Base-by-base conservation (phyloP, 2,329 filamentous ascomycete species). In the Curvularia sp. region DNA sequence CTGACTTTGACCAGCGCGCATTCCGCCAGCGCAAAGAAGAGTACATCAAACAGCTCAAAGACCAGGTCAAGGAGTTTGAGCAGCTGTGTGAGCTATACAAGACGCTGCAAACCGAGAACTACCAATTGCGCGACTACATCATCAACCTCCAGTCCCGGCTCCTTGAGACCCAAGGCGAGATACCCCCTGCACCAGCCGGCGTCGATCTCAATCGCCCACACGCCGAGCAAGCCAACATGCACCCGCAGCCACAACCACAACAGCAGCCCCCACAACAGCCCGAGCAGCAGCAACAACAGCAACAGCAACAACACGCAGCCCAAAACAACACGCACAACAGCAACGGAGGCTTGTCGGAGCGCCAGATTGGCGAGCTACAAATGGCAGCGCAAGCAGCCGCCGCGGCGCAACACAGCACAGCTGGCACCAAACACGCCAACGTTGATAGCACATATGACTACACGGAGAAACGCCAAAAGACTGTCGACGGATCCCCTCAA, bases 11-110 rank as follows among this genome's bases (percentile, higher is more conserved):
- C 65, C 65, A 99, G 94, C 88, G 95, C 76, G 95, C 95, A 41
- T 99, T 99, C 80, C 91, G 95, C 41, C 93, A 98, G 80, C 90
- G 95, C 63, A 99, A 99, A 77, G 95, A 99, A 79, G 91, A 92
- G 45, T 97, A 99, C 77, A 99, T 99, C 78, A 96, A 96, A 82
- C 96, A 96, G 77, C 85, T 99, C 6, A 95, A 99, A 79, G 90
- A 95, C 74, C 92, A 98, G 75, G 92, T 97, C 50, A 89, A 92
- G 70, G 91, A 95, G 28, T 91, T 87, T 65, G 84, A 87, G 67
- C 84, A 87, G 18, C 86, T 97, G 78, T 90, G 93, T 66, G 86
- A 90, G 62, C 87, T 86, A 55, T 92, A 87, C 78, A 95, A 96
- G 77, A 81, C 84, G n/a, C 80, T 96, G 25, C 92, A 97, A 74